A percentile compares a stretch with the other conserved stretches of the same genome.
Evolutionary conservation across 768 basidiomycete species (phyloP).

Genomic region (Coprinellus micaceus): DNA sequence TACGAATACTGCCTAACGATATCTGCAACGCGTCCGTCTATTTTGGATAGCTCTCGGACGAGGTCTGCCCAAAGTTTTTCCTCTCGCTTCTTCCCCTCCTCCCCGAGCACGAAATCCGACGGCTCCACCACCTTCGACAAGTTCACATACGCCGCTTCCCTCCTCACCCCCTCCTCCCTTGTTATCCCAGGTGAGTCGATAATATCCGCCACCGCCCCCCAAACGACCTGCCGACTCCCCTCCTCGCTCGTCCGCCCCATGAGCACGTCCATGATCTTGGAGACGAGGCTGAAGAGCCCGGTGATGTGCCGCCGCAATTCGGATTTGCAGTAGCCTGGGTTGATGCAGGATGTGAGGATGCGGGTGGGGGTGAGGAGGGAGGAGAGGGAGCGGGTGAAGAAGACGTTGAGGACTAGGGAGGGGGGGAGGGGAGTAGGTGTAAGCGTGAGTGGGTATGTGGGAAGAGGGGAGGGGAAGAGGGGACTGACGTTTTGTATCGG

Average conservation of each 20-base stretch:
- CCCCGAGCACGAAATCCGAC: constrained; percentile 26
- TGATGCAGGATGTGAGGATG: constrained; percentile 34
- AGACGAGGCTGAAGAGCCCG: constrained; percentile 13
- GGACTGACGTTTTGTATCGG: constrained; percentile 5
- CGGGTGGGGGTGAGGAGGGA: constrained; percentile 25
- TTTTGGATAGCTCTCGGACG: not conserved
- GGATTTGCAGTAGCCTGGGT: constrained; percentile 43
- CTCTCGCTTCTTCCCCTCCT: constrained; percentile 23
- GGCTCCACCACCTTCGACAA: constrained; percentile 22
- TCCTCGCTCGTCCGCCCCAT: constrained; percentile 38
- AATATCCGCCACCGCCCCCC: constrained; percentile 25
- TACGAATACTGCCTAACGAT: not conserved
- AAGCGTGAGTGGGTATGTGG: no score
- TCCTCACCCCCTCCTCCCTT: constrained; percentile 12
- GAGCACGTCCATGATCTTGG: constrained; percentile 26
- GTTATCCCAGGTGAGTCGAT: no score
- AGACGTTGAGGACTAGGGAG: constrained; percentile 37
- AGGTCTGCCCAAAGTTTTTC: constrained; percentile 23
- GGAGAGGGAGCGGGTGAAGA: constrained; percentile 37
- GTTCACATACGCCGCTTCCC: constrained; percentile 30
- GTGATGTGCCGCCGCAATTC: constrained; percentile 26
- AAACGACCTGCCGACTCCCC: constrained; percentile 32
- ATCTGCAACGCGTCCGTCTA: constrained; percentile 3
- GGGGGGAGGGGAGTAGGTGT: no score
- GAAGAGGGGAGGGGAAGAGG: not conserved